Evolutionary conservation across 352 stramenopile genomes (phyloP).

Genomic region (Globisporangium rhizosaccharum): DNA sequence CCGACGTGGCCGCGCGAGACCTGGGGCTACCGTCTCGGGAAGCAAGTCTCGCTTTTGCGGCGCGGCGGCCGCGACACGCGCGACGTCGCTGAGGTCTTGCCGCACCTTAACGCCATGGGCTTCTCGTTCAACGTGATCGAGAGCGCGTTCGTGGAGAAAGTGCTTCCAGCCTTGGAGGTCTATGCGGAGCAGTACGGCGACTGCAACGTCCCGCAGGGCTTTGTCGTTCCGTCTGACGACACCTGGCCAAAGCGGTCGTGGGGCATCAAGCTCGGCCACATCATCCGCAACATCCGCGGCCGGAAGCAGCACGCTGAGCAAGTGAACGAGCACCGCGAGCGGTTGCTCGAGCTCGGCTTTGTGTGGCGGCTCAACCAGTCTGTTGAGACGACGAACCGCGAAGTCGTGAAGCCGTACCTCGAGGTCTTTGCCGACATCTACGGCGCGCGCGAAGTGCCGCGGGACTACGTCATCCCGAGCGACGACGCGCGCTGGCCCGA

Average conservation of each 20-base stretch:
- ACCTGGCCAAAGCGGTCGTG: slow-evolving; percentile 77
- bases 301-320: slow-evolving; percentile 86
- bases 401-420: slow-evolving; percentile 52
- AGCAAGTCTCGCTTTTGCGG: slow-evolving; percentile 61
- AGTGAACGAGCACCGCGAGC: slow-evolving; percentile 65
- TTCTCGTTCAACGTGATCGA: slow-evolving; percentile 69
- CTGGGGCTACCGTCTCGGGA: slow-evolving; percentile 85
- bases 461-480: slow-evolving; percentile 66
- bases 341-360: slow-evolving; percentile 88
- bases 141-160: slow-evolving; percentile 49
- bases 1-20: slow-evolving; percentile 71
- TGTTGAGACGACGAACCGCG: slow-evolving; percentile 36
- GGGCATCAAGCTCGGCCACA: slow-evolving; percentile 85
- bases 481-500: slow-evolving; percentile 79
- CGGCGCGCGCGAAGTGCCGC: slow-evolving; percentile 51
- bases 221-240: slow-evolving; percentile 72
- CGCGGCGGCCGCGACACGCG: slow-evolving; percentile 34
- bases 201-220: slow-evolving; percentile 86
- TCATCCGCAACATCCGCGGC: slow-evolving; percentile 87
- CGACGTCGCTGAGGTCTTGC: slow-evolving; percentile 43
- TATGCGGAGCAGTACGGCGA: slow-evolving; percentile 87
- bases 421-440: slow-evolving; percentile 81
- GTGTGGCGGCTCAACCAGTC: slow-evolving; percentile 82
- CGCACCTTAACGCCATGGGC: slow-evolving; percentile 50
- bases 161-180: slow-evolving; percentile 65